Base-by-base conservation (phyloP, 306 rosid genomes). In the Pyrus pyrifolia region DNA sequence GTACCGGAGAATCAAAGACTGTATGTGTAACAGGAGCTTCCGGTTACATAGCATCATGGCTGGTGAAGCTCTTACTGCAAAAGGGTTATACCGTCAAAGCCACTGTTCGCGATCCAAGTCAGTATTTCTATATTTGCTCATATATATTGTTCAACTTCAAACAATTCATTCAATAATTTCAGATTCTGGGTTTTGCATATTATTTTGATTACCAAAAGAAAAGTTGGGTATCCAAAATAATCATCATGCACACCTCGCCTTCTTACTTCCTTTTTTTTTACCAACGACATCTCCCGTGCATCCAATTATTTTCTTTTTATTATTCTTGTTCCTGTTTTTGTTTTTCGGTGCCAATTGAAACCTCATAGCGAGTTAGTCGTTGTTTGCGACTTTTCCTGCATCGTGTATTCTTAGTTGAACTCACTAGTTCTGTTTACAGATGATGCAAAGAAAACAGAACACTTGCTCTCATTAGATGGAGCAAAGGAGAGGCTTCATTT, bases 401-500 rank as follows among this genome's bases (percentile, higher is more conserved):
- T 58, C 27, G 0, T 58, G 15, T 25, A 12, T 60, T 15, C 15
- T 73, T 27, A 11, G 18, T 11, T 14, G 1, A 49, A 15, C 57
- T 40, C 44, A 0, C 21, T 25, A 7, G 17, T 74, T 12, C 31
- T 21, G 18, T 12, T 45, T 23, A 64, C 76, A 88, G 92, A 75
- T 82, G 84, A 88, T 74, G 66, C 81, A 14, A 79, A 75, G 31
- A 88, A 88, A 82, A 81, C 83, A 17, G 77, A 76, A 0, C 93
- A 88, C 77, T 79, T 86, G 51, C 69, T 82, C 55, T 42, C 84
- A 49, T 78, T 88, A 46, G 87, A 86, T 27, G 90, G 90, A 22
- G 90, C 92, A 6, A 78, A 86, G 8, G 88, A 86, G 60, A 84
- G 92, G 52, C 30, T 88, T 73, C 85, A 80, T 4, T 42, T 88